Conservation (phyloP, 2,329 filamentous ascomycete genomes). For the Cladosporium sp. region DNA sequence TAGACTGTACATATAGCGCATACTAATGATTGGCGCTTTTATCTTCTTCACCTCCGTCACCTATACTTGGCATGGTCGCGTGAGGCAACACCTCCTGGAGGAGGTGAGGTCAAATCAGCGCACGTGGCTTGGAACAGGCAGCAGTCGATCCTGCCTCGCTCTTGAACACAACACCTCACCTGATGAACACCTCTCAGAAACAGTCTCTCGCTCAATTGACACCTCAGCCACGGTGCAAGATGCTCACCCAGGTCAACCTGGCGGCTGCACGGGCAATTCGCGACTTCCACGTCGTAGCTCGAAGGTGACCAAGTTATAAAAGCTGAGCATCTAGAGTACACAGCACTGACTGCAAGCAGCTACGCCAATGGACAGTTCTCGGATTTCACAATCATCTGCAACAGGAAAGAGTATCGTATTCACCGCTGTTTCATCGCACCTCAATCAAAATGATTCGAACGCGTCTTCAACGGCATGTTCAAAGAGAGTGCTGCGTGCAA, state of each 20-base stretch:
- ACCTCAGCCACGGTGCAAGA: no score
- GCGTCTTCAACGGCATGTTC: neutral
- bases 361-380: neutral
- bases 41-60: no score
- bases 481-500: neutral
- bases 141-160: no score
- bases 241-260: neutral
- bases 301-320: neutral
- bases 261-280: neutral
- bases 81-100: no score
- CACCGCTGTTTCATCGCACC: conserved; percentile 6
- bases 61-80: no score
- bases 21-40: neutral
- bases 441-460: conserved; percentile 13
- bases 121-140: no score
- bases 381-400: conserved; percentile 12
- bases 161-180: no score
- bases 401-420: conserved; percentile 10
- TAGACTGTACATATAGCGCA: neutral
- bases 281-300: neutral
- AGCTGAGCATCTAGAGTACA: neutral
- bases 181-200: no score
- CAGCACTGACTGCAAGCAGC: neutral
- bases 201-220: no score
- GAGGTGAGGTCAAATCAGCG: no score